Evolutionary conservation across 1,284 basidiomycete species (phyloP).

Genomic region (Gomphus bonarii): DNA sequence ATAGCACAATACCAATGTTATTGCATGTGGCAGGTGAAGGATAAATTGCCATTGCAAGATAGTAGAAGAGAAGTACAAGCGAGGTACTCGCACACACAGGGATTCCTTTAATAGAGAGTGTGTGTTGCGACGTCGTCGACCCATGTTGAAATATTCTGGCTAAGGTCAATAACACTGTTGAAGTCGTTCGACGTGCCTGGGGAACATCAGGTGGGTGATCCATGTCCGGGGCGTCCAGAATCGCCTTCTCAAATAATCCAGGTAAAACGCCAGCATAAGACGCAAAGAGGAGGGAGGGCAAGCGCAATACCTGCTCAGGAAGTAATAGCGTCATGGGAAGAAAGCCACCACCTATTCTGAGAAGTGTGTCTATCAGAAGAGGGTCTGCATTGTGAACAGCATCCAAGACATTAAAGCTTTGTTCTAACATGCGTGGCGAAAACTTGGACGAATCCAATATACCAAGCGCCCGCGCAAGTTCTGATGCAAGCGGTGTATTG

Average conservation of each 20-base stretch:
- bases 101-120: slow-evolving; percentile 15
- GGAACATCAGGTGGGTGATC: slow-evolving; percentile 18
- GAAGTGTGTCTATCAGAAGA: slow-evolving; percentile 22
- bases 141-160: slow-evolving; percentile 46
- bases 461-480: slow-evolving; percentile 15
- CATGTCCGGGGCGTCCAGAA: slow-evolving; percentile 8
- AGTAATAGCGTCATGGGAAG: slow-evolving; percentile 35
- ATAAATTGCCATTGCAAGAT: slow-evolving; percentile 42
- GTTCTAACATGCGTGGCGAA: slow-evolving; percentile 17
- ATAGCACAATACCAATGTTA: slow-evolving; percentile 50
- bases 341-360: slow-evolving; percentile 25
- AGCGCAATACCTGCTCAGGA: slow-evolving; percentile 30
- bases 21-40: slow-evolving; percentile 49
- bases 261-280: slow-evolving; percentile 27
- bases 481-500: slow-evolving; percentile 15
- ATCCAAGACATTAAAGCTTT: slow-evolving; percentile 24
- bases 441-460: slow-evolving; percentile 15
- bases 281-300: slow-evolving; percentile 28
- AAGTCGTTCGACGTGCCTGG: slow-evolving; percentile 32
- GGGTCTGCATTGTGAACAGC: slow-evolving; percentile 26
- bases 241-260: slow-evolving; percentile 21
- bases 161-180: slow-evolving; percentile 43
- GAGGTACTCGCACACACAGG: slow-evolving; percentile 35
- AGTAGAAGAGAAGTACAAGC: slow-evolving; percentile 43
- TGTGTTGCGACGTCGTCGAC: slow-evolving; percentile 15